phyloP scores from a whole-genome alignment of 768 basidiomycete species.

The Tulasnella sp. region DNA sequence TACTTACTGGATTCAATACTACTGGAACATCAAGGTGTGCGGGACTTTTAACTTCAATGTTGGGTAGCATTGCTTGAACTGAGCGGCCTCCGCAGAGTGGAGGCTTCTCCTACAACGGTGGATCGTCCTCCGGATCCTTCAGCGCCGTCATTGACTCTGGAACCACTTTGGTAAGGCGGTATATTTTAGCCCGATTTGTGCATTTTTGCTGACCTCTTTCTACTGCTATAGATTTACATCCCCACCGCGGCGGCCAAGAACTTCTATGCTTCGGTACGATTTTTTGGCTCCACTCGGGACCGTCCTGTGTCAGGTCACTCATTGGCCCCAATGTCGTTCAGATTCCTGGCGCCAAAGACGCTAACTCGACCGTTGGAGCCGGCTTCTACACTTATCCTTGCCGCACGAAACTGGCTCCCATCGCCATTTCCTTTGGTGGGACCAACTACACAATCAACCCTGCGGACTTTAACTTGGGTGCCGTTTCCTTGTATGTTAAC shows the following conservation, averaged over 20 bases:
- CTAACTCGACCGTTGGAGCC: constrained; percentile 9
- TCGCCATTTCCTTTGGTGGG: constrained; percentile 18
- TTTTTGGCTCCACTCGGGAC: neutral
- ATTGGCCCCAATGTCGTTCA: neutral
- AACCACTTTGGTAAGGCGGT: constrained; percentile 26
- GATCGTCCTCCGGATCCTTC: neutral
- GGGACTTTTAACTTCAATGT: too few species aligned
- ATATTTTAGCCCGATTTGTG: neutral
- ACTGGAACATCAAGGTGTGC: constrained; percentile 7
- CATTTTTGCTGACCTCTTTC: neutral
- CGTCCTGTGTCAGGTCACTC: neutral
- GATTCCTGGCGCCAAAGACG: constrained; percentile 27
- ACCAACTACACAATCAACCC: constrained; percentile 26
- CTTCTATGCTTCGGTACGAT: neutral
- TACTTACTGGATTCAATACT: neutral
- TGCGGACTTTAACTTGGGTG: constrained; percentile 31
- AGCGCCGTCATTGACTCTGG: constrained; percentile 33
- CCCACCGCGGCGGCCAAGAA: neutral
- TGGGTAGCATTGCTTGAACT: too few species aligned
- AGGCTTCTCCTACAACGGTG: constrained; percentile 13
- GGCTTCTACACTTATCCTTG: constrained; percentile 23
- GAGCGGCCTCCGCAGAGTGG: neutral
- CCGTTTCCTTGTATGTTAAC: neutral
- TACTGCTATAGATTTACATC: neutral
- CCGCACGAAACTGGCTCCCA: neutral